phyloP scores from a whole-genome alignment of 2,329 filamentous ascomycete species.

The Xylaria hypoxylon region DNA sequence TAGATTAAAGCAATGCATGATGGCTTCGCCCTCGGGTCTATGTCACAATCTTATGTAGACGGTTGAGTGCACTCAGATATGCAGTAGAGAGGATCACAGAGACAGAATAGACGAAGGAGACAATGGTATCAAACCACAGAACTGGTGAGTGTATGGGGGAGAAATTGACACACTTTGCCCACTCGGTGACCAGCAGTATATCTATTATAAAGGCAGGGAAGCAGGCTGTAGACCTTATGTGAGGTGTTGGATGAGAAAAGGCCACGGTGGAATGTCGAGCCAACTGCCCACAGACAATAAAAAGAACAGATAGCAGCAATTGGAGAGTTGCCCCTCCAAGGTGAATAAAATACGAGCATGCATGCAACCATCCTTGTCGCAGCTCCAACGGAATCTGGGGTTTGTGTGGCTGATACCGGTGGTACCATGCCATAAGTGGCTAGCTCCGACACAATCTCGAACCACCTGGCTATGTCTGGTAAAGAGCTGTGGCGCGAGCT shows the following conservation, averaged over 20 bases:
- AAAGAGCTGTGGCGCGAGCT: conserved; percentile 47
- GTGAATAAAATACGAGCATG: conserved; percentile 15
- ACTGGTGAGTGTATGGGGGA: conserved; percentile 24
- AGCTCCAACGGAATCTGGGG: conserved; percentile 39
- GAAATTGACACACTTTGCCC: conserved; percentile 2
- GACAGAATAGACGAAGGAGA: conserved; percentile 10
- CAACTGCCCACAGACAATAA: conserved; percentile 4
- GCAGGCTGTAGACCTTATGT: conserved; percentile 17
- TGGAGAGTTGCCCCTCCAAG: conserved; percentile 34
- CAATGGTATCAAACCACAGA: conserved; percentile 35
- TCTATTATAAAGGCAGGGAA: conserved; percentile 29
- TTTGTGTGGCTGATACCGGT: conserved; percentile 41
- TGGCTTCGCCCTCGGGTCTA: conserved; percentile 15
- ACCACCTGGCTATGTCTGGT: not conserved
- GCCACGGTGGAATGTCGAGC: conserved; percentile 57
- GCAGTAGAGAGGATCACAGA: not conserved
- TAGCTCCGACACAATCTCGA: not conserved
- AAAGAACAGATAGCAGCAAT: conserved; percentile 39
- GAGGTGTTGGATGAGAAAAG: conserved; percentile 50
- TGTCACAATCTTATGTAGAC: conserved; percentile 21
- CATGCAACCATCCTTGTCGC: conserved; percentile 30
- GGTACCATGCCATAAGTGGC: not conserved
- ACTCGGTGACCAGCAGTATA: conserved; percentile 7
- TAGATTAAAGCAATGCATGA: conserved; percentile 63
- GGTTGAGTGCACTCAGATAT: conserved; percentile 22